Percentiles rank a stretch among this genome's conserved stretches.
Conservation (phyloP, 2,329 filamentous ascomycete genomes). For the Tolypocladium sp. region DNA sequence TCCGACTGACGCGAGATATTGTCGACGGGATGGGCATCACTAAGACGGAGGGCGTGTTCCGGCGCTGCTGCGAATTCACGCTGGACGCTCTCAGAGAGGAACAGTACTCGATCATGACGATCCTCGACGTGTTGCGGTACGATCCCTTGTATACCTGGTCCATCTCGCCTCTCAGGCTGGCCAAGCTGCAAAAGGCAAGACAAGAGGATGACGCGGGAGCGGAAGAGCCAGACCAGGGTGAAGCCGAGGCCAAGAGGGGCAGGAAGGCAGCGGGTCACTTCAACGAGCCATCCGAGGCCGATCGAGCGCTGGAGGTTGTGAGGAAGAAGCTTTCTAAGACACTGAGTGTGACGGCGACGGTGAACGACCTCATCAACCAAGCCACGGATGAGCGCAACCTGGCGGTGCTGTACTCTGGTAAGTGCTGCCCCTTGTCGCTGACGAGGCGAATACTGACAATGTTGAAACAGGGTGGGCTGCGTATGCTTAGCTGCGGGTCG, state of each 20-base stretch:
- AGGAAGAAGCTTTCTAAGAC: constrained; percentile 94
- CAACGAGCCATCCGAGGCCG: constrained; percentile 66
- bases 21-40: constrained; percentile 96
- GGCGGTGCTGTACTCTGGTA: constrained; percentile 78
- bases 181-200: constrained; percentile 55
- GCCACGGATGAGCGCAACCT: constrained; percentile 89
- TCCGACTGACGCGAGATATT: constrained; percentile 86
- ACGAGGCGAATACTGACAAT: constrained; percentile 10
- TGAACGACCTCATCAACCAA: constrained; percentile 94
- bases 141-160: constrained; percentile 97
- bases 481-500: constrained; percentile 25
- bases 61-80: constrained; percentile 96
- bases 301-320: constrained; percentile 84
- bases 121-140: constrained; percentile 94
- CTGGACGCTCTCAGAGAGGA: constrained; percentile 92
- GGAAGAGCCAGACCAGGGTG: constrained; percentile 27
- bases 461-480: constrained; percentile 31
- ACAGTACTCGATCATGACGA: constrained; percentile 95
- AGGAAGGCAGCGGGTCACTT: constrained; percentile 23
- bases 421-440: constrained; percentile 15
- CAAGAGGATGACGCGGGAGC: constrained; percentile 34
- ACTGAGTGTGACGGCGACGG: constrained; percentile 85
- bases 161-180: constrained; percentile 60
- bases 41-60: constrained; percentile 90
- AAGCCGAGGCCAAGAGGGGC: constrained; percentile 30